Conservation (phyloP, 768 basidiomycete species). For the Trametes cinnabarina region DNA sequence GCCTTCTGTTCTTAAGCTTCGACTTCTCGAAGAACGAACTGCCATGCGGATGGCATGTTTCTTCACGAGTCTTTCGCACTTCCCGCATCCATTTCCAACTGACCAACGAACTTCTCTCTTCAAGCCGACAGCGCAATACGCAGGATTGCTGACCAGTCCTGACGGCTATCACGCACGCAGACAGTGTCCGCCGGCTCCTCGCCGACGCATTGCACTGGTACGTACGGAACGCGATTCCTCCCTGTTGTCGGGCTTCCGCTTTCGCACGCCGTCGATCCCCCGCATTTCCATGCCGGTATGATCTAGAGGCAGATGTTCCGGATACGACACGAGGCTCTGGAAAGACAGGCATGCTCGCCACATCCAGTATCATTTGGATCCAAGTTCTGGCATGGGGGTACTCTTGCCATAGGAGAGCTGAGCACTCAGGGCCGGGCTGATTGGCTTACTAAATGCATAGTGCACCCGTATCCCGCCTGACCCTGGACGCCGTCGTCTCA, state of each 20-base stretch:
- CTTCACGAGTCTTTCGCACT: neutral
- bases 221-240: neutral
- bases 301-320: constrained; percentile 9
- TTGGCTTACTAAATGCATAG: constrained; percentile 7
- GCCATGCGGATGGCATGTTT: constrained; percentile 2
- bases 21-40: constrained; percentile 4
- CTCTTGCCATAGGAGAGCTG: constrained; percentile 9
- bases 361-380: constrained; percentile 1
- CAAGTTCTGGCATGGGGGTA: neutral
- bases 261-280: constrained; percentile 15
- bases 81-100: constrained; percentile 10
- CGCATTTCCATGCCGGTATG: neutral
- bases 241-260: neutral
- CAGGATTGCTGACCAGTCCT: too few relatives aligned
- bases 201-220: neutral
- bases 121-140: neutral
- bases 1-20: neutral
- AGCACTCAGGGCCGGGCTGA: constrained; percentile 14
- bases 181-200: neutral
- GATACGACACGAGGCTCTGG: neutral
- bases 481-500: neutral
- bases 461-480: neutral
- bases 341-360: constrained; percentile 1
- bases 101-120: constrained; percentile 10
- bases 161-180: neutral